Conservation (phyloP, 2,329 filamentous ascomycete species). For the Fusarium agapanthi region DNA sequence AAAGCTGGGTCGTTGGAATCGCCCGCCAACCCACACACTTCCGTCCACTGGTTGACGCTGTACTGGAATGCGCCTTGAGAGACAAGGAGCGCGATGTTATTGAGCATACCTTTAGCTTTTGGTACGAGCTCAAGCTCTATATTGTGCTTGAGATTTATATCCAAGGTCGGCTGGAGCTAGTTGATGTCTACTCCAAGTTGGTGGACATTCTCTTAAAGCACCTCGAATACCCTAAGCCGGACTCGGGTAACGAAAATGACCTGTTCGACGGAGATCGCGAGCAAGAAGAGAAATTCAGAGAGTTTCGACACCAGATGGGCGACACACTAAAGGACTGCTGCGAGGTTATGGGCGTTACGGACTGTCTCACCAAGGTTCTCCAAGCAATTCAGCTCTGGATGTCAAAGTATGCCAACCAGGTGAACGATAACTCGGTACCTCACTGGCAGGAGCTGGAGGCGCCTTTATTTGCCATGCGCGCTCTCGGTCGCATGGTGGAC, state of each 20-base stretch:
- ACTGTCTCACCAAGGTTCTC: conserved; percentile 90
- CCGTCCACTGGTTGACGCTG: conserved; percentile 83
- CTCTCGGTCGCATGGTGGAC: conserved; percentile 96
- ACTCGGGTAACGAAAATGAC: conserved; percentile 78
- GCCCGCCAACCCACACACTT: conserved; percentile 85
- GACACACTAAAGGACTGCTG: conserved; percentile 98
- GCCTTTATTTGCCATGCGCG: conserved; percentile 92
- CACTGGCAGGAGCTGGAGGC: conserved; percentile 98
- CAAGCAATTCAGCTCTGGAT: conserved; percentile 89
- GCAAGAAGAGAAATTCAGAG: conserved; percentile 94
- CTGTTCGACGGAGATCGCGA: conserved; percentile 96
- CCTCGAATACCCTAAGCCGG: conserved; percentile 83
- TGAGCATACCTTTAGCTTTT: conserved; percentile 93
- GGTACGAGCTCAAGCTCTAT: conserved; percentile 98
- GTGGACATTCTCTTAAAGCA: conserved; percentile 94
- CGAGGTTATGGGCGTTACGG: conserved; percentile 91
- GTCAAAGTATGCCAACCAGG: conserved; percentile 79
- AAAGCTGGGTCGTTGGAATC: conserved; percentile 93
- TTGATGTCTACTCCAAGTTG: conserved; percentile 85
- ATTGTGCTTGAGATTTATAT: conserved; percentile 90
- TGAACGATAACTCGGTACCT: conserved; percentile 78
- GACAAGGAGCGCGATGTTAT: conserved; percentile 93
- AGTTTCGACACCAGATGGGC: conserved; percentile 96
- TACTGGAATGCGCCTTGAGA: conserved; percentile 89
- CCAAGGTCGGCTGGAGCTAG: conserved; percentile 77